Percentiles rank a stretch among this genome's conserved stretches.
These are phyloP conservation scores for Hyparrhenia diplandra DNA, from an alignment of 176 grass and related monocot genomes.

Conservation along the genomic window DNA sequence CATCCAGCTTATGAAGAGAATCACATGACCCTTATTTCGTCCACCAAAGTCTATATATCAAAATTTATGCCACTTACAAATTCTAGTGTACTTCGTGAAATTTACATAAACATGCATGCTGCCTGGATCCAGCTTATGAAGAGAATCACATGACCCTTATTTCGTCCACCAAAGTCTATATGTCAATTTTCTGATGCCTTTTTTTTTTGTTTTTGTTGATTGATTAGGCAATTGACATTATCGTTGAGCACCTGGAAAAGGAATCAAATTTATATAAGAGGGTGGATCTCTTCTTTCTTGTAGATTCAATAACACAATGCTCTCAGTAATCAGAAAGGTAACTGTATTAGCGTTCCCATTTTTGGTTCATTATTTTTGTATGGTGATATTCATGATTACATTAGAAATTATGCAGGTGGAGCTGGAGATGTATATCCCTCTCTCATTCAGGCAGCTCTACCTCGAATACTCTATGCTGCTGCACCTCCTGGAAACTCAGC, in stretches of 20 bases:
- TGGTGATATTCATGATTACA: neutral
- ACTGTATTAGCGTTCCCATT: neutral
- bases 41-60: constrained; percentile 12
- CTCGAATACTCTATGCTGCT: constrained; percentile 70
- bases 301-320: constrained; percentile 95
- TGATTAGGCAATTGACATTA: constrained; percentile 69
- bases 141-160: neutral
- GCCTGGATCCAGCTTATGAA: neutral
- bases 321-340: constrained; percentile 80
- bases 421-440: constrained; percentile 72
- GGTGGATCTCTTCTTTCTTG: constrained; percentile 91
- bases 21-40: neutral
- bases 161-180: constrained; percentile 6
- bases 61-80: neutral
- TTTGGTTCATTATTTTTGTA: constrained; percentile 12
- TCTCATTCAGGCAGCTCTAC: constrained; percentile 72
- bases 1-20: neutral
- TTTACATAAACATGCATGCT: constrained; percentile 2
- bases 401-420: constrained; percentile 63
- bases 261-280: constrained; percentile 83
- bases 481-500: constrained; percentile 88
- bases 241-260: constrained; percentile 70
- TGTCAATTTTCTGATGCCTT: constrained; percentile 18
- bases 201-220: constrained; percentile 7
- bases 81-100: neutral